Percentiles rank a stretch among this genome's conserved stretches.
Conservation (phyloP, 2,329 filamentous ascomycete genomes). For the Colletotrichum sp. region DNA sequence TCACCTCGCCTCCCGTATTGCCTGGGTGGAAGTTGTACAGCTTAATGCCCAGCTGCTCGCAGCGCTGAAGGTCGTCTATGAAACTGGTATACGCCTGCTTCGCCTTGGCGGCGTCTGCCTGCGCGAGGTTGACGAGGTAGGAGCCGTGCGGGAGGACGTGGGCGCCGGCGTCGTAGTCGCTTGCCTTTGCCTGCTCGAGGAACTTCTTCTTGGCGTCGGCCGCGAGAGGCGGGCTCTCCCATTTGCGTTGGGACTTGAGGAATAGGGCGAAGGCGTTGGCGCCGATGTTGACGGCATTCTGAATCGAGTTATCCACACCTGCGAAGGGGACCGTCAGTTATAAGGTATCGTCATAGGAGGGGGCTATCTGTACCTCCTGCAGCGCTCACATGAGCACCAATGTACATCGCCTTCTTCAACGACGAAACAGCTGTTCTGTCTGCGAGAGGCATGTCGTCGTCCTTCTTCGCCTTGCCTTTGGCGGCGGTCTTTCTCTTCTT, state of each 20-base stretch:
- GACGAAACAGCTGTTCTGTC: constrained; percentile 67
- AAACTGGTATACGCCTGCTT: constrained; percentile 87
- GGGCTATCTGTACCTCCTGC: constrained; percentile 71
- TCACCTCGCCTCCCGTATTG: constrained; percentile 72
- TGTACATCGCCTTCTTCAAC: constrained; percentile 74
- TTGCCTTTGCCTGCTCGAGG: constrained; percentile 67
- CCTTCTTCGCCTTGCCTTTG: constrained; percentile 37
- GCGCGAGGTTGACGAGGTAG: constrained; percentile 95
- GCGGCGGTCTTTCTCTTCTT: constrained; percentile 50
- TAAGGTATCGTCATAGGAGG: neutral
- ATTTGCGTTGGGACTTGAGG: constrained; percentile 95
- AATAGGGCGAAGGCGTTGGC: constrained; percentile 95
- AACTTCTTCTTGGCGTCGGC: constrained; percentile 74
- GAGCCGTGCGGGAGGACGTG: constrained; percentile 91
- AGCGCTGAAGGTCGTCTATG: constrained; percentile 85
- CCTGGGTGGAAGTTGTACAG: constrained; percentile 99
- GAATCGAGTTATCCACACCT: constrained; percentile 89
- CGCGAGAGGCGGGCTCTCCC: constrained; percentile 81
- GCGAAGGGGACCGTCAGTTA: neutral
- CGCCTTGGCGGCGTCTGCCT: constrained; percentile 79
- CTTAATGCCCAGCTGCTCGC: constrained; percentile 82
- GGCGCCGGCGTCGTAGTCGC: constrained; percentile 73
- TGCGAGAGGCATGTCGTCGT: constrained; percentile 66
- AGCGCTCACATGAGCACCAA: constrained; percentile 90
- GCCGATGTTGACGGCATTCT: constrained; percentile 80